Evolutionary conservation across 805 yeast genomes (phyloP).

Genomic region (Kodamaea kakaduensis): DNA sequence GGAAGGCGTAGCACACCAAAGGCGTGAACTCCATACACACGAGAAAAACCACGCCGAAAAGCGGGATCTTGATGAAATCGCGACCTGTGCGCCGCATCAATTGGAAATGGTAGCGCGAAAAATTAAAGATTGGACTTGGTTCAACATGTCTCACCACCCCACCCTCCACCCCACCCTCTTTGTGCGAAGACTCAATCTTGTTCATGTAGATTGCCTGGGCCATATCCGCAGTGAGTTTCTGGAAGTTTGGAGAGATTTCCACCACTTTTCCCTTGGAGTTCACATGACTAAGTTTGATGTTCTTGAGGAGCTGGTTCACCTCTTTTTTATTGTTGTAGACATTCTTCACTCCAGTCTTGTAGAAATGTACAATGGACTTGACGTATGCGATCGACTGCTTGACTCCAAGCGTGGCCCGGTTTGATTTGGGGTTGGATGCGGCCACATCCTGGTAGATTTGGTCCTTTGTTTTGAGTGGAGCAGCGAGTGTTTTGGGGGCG

Average conservation of each 20-base stretch:
- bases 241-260: constrained; percentile 30
- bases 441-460: constrained; percentile 25
- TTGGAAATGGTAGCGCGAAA: constrained; percentile 51
- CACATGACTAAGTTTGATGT: constrained; percentile 20
- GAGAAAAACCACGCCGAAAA: constrained; percentile 44
- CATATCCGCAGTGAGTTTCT: constrained; percentile 33
- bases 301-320: constrained; percentile 15
- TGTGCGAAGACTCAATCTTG: constrained; percentile 28
- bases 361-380: constrained; percentile 46
- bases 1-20: constrained; percentile 47
- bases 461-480: constrained; percentile 22
- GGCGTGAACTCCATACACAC: constrained; percentile 56
- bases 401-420: constrained; percentile 17
- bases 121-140: constrained; percentile 19
- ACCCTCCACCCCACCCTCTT: constrained; percentile 12
- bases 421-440: constrained; percentile 15
- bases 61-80: constrained; percentile 51
- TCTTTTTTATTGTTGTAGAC: constrained; percentile 45
- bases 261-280: constrained; percentile 22
- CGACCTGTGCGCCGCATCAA: constrained; percentile 45
- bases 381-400: constrained; percentile 45
- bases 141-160: constrained; percentile 5
- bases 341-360: constrained; percentile 53
- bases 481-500: constrained; percentile 30
- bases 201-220: constrained; percentile 33